phyloP scores from a whole-genome alignment of 164 flowering plant species.

The Cinnamomum micranthum region DNA sequence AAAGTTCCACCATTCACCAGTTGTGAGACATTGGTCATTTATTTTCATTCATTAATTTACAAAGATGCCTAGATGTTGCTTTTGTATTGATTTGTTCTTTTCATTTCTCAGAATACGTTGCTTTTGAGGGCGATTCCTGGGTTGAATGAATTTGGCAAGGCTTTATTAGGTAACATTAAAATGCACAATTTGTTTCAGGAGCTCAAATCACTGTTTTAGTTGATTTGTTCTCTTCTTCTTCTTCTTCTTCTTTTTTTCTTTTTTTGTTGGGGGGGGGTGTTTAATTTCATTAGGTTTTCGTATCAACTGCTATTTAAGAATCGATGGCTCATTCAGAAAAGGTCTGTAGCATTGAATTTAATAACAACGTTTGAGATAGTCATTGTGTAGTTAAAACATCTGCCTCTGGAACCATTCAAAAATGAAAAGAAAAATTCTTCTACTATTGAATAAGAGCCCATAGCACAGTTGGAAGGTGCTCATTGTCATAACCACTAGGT shows the following conservation, averaged over 20 bases:
- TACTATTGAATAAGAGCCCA: too few relatives aligned
- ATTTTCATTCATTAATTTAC: not conserved
- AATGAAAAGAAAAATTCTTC: too few relatives aligned
- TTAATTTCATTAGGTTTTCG: not conserved
- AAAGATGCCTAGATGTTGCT: not conserved
- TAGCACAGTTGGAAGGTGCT: too few relatives aligned
- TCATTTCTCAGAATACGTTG: constrained; percentile 26
- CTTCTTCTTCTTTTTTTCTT: too few relatives aligned
- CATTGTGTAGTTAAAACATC: not conserved
- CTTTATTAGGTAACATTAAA: constrained; percentile 23
- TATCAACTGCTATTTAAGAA: not conserved
- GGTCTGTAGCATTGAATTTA: not conserved
- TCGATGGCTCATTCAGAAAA: not conserved
- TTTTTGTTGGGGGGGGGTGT: too few relatives aligned
- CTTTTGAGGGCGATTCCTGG: constrained; percentile 35
- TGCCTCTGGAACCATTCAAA: not conserved
- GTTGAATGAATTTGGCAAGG: constrained; percentile 28
- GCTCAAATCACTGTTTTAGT: not conserved
- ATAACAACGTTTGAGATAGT: not conserved
- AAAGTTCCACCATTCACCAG: not conserved
- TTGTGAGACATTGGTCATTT: not conserved
- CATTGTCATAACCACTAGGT: too few relatives aligned
- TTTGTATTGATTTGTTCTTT: not conserved
- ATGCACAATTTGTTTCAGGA: not conserved
- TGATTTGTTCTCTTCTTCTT: not conserved